phyloP scores from a whole-genome alignment of 192 early-diverging fungal genomes.

The Podila verticillata region DNA sequence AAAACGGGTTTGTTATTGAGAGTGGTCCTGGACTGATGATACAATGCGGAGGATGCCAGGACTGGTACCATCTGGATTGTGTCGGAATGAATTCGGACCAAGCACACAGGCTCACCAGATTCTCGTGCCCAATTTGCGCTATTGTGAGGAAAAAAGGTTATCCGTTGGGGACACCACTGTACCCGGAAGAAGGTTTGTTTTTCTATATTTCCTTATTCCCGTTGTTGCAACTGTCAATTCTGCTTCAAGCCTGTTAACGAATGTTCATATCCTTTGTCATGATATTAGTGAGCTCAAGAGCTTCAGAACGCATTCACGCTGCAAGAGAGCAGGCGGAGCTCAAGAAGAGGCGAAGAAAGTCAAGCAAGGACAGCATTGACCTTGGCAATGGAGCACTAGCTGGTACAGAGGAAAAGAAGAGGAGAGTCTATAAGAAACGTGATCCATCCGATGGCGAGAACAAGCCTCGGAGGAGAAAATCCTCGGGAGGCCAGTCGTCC shows the following conservation, averaged over 20 bases:
- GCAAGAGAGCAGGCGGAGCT: conserved; percentile 18
- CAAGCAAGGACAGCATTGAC: conserved; percentile 23
- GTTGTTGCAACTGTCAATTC: background rate
- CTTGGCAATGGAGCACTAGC: background rate
- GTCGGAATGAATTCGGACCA: conserved; percentile 57
- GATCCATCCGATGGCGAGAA: conserved; percentile 4
- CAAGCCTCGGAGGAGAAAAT: conserved; percentile 31
- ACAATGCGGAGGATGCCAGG: conserved; percentile 71
- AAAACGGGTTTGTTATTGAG: background rate
- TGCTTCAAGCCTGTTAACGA: background rate
- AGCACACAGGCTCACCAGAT: conserved; percentile 54
- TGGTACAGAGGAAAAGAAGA: conserved; percentile 32
- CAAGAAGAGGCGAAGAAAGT: conserved; percentile 26
- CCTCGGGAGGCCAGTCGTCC: conserved; percentile 16
- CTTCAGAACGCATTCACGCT: conserved; percentile 3
- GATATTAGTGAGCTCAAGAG: conserved; percentile 20
- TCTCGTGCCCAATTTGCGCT: conserved; percentile 69
- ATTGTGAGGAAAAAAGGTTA: conserved; percentile 31
- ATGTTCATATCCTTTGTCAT: background rate
- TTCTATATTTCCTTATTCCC: background rate
- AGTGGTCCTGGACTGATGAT: conserved; percentile 51
- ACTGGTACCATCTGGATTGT: conserved; percentile 73
- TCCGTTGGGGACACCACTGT: conserved; percentile 8
- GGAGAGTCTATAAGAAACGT: conserved; percentile 25
- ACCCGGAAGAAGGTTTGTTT: conserved; percentile 21